These are phyloP conservation scores for Cymbidium sinense DNA, from an alignment of 106 monocot genomes.

Conservation along the genomic window DNA sequence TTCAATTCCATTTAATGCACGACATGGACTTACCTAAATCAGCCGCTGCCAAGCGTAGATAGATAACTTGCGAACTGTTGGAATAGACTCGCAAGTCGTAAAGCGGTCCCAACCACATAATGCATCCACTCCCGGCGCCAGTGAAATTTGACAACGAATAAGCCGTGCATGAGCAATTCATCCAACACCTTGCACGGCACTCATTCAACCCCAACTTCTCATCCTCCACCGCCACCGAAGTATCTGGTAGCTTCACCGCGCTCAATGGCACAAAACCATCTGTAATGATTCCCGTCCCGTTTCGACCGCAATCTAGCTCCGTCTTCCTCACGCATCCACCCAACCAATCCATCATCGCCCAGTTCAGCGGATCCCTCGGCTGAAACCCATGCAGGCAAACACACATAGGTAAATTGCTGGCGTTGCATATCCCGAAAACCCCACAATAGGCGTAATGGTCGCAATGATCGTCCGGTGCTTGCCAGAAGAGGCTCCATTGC, in stretches of 20 bases:
- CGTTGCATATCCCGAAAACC: slow-evolving; percentile 29
- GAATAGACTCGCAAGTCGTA: slow-evolving; percentile 24
- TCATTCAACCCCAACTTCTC: slow-evolving; percentile 8
- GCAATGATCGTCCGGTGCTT: slow-evolving; percentile 20
- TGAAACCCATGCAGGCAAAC: slow-evolving; percentile 42
- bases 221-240: slow-evolving; percentile 4
- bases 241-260: slow-evolving; percentile 1
- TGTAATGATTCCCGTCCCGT: slow-evolving; percentile 11
- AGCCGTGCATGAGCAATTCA: slow-evolving; percentile 31
- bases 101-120: slow-evolving; percentile 38
- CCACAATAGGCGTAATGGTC: slow-evolving; percentile 32
- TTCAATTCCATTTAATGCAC: neutral
- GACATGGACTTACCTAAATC: slow-evolving; percentile 5
- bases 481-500: slow-evolving; percentile 27
- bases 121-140: slow-evolving; percentile 32
- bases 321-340: slow-evolving; percentile 27
- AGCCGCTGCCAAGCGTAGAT: slow-evolving; percentile 27
- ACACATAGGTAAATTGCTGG: slow-evolving; percentile 27
- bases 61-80: slow-evolving; percentile 36
- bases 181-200: slow-evolving; percentile 22
- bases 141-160: slow-evolving; percentile 13
- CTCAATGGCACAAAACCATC: slow-evolving; percentile 14
- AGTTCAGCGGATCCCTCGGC: slow-evolving; percentile 14
- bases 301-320: slow-evolving; percentile 22
- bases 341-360: slow-evolving; percentile 8